Percentiles rank a stretch among this genome's conserved stretches.
Evolutionary conservation across 352 stramenopile genomes (phyloP).

Genomic region (Achlya hypogyna): DNA sequence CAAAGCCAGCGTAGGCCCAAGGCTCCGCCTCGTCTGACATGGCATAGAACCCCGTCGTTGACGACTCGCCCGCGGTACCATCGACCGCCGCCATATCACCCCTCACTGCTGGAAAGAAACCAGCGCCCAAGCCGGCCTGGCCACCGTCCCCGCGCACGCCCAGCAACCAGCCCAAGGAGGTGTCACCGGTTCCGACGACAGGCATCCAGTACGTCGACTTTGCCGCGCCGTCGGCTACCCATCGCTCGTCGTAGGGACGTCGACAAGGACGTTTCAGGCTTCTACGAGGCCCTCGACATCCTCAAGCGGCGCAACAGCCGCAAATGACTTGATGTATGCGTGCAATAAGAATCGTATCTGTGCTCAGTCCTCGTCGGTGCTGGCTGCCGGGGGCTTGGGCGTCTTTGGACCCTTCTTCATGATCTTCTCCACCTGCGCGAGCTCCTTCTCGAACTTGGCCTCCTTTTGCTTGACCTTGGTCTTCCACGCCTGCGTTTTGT

Average conservation of each 20-base stretch:
- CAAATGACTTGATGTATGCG: neutral
- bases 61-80: neutral
- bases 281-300: conserved; percentile 69
- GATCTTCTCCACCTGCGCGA: conserved; percentile 72
- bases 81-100: neutral
- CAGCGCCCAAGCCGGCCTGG: conserved; percentile 14
- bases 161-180: conserved; percentile 15
- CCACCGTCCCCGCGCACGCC: neutral
- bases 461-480: conserved; percentile 24
- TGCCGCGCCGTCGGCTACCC: neutral
- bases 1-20: conserved; percentile 21
- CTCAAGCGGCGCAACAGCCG: conserved; percentile 46
- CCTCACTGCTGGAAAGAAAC: neutral
- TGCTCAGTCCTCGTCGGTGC: neutral
- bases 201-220: conserved; percentile 8
- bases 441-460: conserved; percentile 47
- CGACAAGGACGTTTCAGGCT: conserved; percentile 62
- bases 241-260: conserved; percentile 20
- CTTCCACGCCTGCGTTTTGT: conserved; percentile 39
- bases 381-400: neutral
- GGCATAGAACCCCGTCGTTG: neutral
- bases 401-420: neutral
- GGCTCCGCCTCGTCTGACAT: neutral
- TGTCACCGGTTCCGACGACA: conserved; percentile 10
- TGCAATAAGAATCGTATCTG: neutral